Conservation (phyloP, 2,329 filamentous ascomycete genomes). For the Paecilomyces dactylethromorphus region DNA sequence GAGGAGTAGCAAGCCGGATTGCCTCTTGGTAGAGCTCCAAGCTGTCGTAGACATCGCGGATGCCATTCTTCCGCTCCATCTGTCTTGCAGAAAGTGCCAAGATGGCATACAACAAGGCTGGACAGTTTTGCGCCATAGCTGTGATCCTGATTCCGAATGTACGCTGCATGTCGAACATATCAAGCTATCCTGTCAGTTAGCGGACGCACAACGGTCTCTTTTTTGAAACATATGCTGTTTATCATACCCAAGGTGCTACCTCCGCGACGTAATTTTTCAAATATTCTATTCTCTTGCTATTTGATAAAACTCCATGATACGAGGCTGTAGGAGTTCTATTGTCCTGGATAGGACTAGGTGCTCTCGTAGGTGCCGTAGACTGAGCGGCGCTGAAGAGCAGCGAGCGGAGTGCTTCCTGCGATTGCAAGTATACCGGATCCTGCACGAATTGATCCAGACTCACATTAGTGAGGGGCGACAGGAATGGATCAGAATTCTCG, state of each 20-base stretch:
- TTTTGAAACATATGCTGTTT: neutral
- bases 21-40: slow-evolving; percentile 49
- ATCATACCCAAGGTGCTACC: slow-evolving; percentile 46
- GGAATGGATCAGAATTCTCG: neutral
- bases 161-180: slow-evolving; percentile 50
- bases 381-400: slow-evolving; percentile 41
- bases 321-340: slow-evolving; percentile 1
- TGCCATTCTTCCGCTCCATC: slow-evolving; percentile 45
- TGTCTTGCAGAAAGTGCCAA: slow-evolving; percentile 50
- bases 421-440: slow-evolving; percentile 39
- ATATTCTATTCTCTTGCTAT: slow-evolving; percentile 30
- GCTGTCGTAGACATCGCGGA: slow-evolving; percentile 42
- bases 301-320: slow-evolving; percentile 19
- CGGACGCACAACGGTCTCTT: neutral
- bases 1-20: slow-evolving; percentile 43
- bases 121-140: slow-evolving; percentile 41
- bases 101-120: slow-evolving; percentile 44
- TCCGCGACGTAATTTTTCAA: slow-evolving; percentile 48
- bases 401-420: slow-evolving; percentile 39
- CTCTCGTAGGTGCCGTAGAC: slow-evolving; percentile 36
- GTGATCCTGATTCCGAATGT: slow-evolving; percentile 49
- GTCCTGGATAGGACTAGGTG: slow-evolving; percentile 23
- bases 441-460: slow-evolving; percentile 5
- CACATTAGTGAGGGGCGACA: neutral
- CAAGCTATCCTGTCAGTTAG: slow-evolving; percentile 33